Evolutionary conservation across 2,329 filamentous ascomycete species (phyloP), one percentile per base, ranked within the genome.

Genomic region (Penicillium digitatum): DNA sequence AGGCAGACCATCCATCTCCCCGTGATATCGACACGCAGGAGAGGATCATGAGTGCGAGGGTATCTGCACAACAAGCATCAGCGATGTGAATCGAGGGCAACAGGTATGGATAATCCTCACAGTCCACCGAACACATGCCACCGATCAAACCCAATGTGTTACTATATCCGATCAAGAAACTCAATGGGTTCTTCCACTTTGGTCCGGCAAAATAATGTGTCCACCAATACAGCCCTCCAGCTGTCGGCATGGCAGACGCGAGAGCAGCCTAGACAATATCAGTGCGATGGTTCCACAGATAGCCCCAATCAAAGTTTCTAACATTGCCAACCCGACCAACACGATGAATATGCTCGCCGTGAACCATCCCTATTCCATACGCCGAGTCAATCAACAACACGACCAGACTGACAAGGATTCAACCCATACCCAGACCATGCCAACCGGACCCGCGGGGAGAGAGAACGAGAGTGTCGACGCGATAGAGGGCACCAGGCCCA

Each of bases 111-210:
- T n/a, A 2, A 7, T 26, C n/a, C 70, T 59, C 58, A 77, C 74
- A 86, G 65, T 86, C 82, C 55, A 85, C 81, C 29, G 81, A 84
- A 65, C 83, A 86, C 14, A 86, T 73, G 8, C 83, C 83, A 27
- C 82, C 83, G 20, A 86, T 76, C 12, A 84, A 66, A 12, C 83
- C 83, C 20, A 86, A 72, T 1, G 80, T 85, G 63, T 85, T 85
- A 66, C 80, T 83, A 61, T 85, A 85, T 27, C 82, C 82, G 16
- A 85, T 81, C 42, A 85, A 65, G 61, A 85, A 85, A 58, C 78
- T 81, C 22, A 85, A 66, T 5, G 81, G 78, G 61, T 82, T 83
- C 55, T 81, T 78, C 56, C 74, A 81, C 44, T 76, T 79, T 1
- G 78, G 77, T 3, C 77, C 79, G 5, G 80, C 78, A 62, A 84